Percentiles rank a stretch among this genome's conserved stretches.
Conservation (phyloP, 148 eudicot species). For the Diospyros lotus region DNA sequence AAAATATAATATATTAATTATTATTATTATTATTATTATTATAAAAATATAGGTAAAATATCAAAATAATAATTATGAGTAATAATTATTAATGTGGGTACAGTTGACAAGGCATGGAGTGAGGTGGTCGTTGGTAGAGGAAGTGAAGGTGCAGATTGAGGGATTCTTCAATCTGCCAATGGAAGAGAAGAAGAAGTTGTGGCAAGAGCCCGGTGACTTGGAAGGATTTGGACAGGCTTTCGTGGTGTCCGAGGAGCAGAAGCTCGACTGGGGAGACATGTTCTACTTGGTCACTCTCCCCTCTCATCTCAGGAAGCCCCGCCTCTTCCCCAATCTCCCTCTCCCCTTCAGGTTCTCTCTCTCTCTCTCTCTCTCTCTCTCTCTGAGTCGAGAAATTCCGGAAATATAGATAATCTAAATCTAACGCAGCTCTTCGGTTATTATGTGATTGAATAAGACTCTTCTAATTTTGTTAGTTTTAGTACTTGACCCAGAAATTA, state of each 20-base stretch:
- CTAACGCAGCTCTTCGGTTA: too few relatives aligned
- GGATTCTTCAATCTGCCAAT: conserved; percentile 22
- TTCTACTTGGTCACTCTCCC: conserved; percentile 23
- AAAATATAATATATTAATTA: too few relatives aligned
- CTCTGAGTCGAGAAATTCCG: too few relatives aligned
- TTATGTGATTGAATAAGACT: too few relatives aligned
- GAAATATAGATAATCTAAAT: too few relatives aligned
- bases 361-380: too few relatives aligned
- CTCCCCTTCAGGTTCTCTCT: too few relatives aligned
- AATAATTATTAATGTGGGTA: background rate
- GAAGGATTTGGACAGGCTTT: conserved; percentile 30
- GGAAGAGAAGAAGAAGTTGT: conserved; percentile 22
- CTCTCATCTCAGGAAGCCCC: conserved; percentile 18
- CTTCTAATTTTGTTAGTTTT: too few relatives aligned
- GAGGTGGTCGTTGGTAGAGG: conserved; percentile 15
- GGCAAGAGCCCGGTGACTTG: conserved; percentile 13
- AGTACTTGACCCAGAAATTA: too few relatives aligned
- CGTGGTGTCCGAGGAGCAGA: conserved; percentile 29
- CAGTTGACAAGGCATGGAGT: conserved; percentile 34
- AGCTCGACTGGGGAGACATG: conserved; percentile 30
- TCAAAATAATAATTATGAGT: too few relatives aligned
- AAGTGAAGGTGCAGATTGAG: conserved; percentile 14
- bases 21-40: too few relatives aligned
- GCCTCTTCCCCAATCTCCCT: conserved; percentile 25
- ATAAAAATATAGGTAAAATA: too few relatives aligned